Base-by-base conservation (phyloP, 768 basidiomycete genomes). In the Pleurotus platypus region DNA sequence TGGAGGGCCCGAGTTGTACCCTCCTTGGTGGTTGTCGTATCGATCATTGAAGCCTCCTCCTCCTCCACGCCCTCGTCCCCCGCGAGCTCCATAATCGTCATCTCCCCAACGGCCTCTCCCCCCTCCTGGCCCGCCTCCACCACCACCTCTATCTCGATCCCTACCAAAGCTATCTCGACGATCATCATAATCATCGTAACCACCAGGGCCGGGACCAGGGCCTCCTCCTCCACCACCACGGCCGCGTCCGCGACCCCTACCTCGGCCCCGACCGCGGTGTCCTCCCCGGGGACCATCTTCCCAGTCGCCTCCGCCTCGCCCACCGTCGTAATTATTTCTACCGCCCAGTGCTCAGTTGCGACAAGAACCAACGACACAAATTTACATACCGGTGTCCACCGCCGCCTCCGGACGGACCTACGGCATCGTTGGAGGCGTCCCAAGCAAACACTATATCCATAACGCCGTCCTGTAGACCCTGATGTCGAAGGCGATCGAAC, bases 371-470 rank as follows among this genome's bases (percentile, higher is more conserved):
- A 26, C 40, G 46, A 42, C 16, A 15, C 58, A 57, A 51, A 9
- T 56, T 13, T 38, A 55, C 64, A 46, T 69, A 77, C 75, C 75
- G 71, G 62, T 74, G 75, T 48, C 51, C 38, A 53, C 37, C 22
- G 24, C 50, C 50, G 5, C 50, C 51, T 16, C 73, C 77, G 40
- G 74, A 72, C 43, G 81, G 79, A 18, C 80, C 71, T 40, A 78
- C 74, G 0, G 75, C 70, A 57, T 87, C 85, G 5, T 75, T 78
- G 11, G 80, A 76, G 30, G 30, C 30, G 57, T 98, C 94, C 89
- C 92, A 96, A 30, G 89, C 89, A 62, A 90, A 92, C 0, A 83
- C 75, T 46, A 98, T 86, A 55, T 95, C 91, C 83, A 97, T 87
- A 1, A 87, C 83, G 12, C 97, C 94, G 64, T 94, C 93, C 66